Conservation (phyloP, 371 early-diverging fungal species). For the Choanephora cucurbitarum region DNA sequence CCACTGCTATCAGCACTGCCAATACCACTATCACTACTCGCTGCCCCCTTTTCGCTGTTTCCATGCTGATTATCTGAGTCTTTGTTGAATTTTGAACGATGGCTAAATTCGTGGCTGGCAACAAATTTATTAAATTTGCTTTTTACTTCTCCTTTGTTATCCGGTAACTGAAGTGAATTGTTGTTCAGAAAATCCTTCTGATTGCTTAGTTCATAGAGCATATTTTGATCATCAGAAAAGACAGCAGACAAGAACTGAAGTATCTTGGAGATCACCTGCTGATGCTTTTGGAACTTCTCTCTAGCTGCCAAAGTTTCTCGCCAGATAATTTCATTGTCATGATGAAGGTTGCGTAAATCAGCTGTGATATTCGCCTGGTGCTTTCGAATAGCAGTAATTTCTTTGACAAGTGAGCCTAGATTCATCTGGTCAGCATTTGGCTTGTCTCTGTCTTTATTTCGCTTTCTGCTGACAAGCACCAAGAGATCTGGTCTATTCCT, state of each 20-base stretch:
- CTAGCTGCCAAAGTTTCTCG: conserved; percentile 71
- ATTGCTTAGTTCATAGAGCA: conserved; percentile 4
- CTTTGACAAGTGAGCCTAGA: conserved; percentile 60
- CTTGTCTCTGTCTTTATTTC: conserved; percentile 46
- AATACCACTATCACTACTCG: not conserved
- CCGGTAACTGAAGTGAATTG: too few relatives aligned
- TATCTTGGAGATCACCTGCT: conserved; percentile 88
- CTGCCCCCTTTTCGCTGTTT: not conserved
- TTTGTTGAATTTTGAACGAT: too few relatives aligned
- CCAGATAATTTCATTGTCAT: conserved; percentile 87
- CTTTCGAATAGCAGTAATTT: conserved; percentile 78
- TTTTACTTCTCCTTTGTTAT: too few relatives aligned
- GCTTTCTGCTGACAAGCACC: conserved; percentile 55
- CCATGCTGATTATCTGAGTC: too few relatives aligned
- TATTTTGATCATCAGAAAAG: conserved; percentile 29
- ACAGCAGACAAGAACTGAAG: conserved; percentile 75
- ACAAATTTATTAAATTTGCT: too few relatives aligned
- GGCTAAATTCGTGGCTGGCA: too few relatives aligned
- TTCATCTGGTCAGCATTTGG: conserved; percentile 37
- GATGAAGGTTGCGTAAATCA: conserved; percentile 81
- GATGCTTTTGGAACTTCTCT: conserved; percentile 79
- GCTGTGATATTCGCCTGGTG: conserved; percentile 82
- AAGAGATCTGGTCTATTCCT: conserved; percentile 55
- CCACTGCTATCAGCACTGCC: conserved; percentile 22
- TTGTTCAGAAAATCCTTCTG: not conserved